These are phyloP conservation scores for Lasiodiplodia hormozganensis DNA, from an alignment of 2,329 filamentous ascomycete genomes.

Conservation along the genomic window DNA sequence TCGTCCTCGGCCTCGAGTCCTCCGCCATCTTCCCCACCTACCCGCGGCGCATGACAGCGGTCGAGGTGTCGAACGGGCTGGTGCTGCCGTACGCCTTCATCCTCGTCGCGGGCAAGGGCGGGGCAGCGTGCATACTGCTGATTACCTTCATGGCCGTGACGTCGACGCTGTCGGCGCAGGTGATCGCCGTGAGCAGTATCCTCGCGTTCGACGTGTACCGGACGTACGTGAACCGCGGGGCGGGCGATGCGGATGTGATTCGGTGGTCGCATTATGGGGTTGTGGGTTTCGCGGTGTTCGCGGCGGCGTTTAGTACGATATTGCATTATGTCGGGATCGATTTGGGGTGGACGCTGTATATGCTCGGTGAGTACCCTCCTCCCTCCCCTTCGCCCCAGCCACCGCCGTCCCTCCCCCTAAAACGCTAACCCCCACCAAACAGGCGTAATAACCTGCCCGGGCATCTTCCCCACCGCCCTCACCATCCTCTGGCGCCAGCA, in stretches of 20 bases:
- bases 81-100: slow-evolving; percentile 50
- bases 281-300: slow-evolving; percentile 59
- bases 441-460: slow-evolving; percentile 59
- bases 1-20: slow-evolving; percentile 57
- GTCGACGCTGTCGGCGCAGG: slow-evolving; percentile 59
- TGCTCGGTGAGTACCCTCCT: slow-evolving; percentile 53
- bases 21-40: slow-evolving; percentile 61
- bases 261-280: slow-evolving; percentile 61
- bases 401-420: too few species aligned
- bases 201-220: slow-evolving; percentile 63
- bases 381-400: too few species aligned
- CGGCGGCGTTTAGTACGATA: slow-evolving; percentile 59
- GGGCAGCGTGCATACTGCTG: slow-evolving; percentile 46
- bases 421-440: too few species aligned
- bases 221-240: slow-evolving; percentile 56
- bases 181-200: slow-evolving; percentile 62
- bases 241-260: slow-evolving; percentile 58
- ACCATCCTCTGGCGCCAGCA: slow-evolving; percentile 62
- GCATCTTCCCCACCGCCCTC: slow-evolving; percentile 61
- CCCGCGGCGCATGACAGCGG: slow-evolving; percentile 49
- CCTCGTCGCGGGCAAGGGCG: slow-evolving; percentile 48
- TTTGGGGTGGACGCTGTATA: slow-evolving; percentile 62
- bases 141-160: slow-evolving; percentile 50
- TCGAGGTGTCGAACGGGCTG: slow-evolving; percentile 46
- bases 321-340: slow-evolving; percentile 63